Conservation (phyloP, 2,329 filamentous ascomycete species). For the Penicillium hordei region DNA sequence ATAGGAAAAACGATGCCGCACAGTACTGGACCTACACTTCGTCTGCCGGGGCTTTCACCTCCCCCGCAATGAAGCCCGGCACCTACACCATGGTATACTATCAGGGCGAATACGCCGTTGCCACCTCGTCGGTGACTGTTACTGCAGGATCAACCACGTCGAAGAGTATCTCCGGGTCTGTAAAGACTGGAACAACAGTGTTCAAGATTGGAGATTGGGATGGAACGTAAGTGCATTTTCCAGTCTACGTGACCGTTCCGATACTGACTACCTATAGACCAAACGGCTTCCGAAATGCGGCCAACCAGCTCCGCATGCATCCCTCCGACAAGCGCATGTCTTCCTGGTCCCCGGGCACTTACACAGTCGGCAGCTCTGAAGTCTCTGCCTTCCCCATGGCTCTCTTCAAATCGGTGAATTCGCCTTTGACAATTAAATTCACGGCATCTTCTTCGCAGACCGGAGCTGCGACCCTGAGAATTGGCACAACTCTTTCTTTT, state of each 20-base stretch:
- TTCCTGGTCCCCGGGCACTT: slow-evolving; percentile 60
- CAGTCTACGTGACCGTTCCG: slow-evolving; percentile 6
- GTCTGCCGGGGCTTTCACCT: slow-evolving; percentile 59
- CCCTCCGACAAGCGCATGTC: slow-evolving; percentile 65
- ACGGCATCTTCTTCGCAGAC: slow-evolving; percentile 53
- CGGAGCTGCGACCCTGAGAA: slow-evolving; percentile 58
- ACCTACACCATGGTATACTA: slow-evolving; percentile 69
- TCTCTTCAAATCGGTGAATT: slow-evolving; percentile 61
- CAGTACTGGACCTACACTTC: slow-evolving; percentile 66
- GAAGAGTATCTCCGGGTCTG: slow-evolving; percentile 53
- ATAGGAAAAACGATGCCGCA: slow-evolving; percentile 55
- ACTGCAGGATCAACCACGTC: slow-evolving; percentile 51
- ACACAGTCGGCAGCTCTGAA: slow-evolving; percentile 59
- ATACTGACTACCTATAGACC: slow-evolving; percentile 37
- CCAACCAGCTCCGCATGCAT: slow-evolving; percentile 67
- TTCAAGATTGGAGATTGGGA: slow-evolving; percentile 68
- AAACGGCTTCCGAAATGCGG: slow-evolving; percentile 65
- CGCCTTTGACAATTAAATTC: slow-evolving; percentile 61
- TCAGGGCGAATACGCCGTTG: slow-evolving; percentile 59
- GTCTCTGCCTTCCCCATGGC: slow-evolving; percentile 64
- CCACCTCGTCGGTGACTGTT: slow-evolving; percentile 51
- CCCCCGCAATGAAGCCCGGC: slow-evolving; percentile 65
- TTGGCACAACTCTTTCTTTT: slow-evolving; percentile 65
- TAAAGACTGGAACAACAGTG: slow-evolving; percentile 53
- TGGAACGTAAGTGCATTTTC: slow-evolving; percentile 46